Percentiles rank a stretch among this genome's conserved stretches.
These are phyloP conservation scores for Rhynchospora tenuis DNA, from an alignment of 176 grass and related monocot genomes.

Conservation along the genomic window DNA sequence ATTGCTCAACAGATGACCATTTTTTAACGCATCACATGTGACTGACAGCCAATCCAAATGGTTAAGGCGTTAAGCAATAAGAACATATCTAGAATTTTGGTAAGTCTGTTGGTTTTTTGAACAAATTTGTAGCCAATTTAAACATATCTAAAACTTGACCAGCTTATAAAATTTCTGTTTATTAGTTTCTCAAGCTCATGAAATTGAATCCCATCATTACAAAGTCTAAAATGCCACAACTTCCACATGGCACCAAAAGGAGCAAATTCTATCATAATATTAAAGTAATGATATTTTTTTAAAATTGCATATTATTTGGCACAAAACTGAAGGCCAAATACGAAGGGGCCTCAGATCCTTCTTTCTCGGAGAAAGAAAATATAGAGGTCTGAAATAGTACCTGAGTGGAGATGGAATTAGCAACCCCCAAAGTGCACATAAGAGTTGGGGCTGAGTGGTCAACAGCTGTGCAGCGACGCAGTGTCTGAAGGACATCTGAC, in stretches of 20 bases:
- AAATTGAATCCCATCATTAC: background rate
- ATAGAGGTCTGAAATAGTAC: constrained; percentile 32
- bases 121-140: too few species aligned
- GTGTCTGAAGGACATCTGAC: constrained; percentile 70
- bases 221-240: background rate
- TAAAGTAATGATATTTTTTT: too few species aligned
- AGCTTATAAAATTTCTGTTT: background rate
- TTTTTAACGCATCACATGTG: background rate
- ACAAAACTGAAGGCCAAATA: too few species aligned
- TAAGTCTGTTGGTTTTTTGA: too few species aligned
- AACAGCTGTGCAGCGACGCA: constrained; percentile 83
- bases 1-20: background rate
- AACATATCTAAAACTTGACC: too few species aligned
- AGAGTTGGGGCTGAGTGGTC: constrained; percentile 92
- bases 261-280: too few species aligned
- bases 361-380: background rate
- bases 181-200: background rate
- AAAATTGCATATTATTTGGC: too few species aligned
- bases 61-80: too few species aligned
- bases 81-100: too few species aligned
- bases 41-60: background rate
- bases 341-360: background rate
- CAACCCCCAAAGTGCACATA: constrained; percentile 95
- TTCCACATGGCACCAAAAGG: too few species aligned
- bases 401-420: constrained; percentile 89